Conservation (phyloP, 1,284 basidiomycete genomes). For the Leccinum pallidistipes region DNA sequence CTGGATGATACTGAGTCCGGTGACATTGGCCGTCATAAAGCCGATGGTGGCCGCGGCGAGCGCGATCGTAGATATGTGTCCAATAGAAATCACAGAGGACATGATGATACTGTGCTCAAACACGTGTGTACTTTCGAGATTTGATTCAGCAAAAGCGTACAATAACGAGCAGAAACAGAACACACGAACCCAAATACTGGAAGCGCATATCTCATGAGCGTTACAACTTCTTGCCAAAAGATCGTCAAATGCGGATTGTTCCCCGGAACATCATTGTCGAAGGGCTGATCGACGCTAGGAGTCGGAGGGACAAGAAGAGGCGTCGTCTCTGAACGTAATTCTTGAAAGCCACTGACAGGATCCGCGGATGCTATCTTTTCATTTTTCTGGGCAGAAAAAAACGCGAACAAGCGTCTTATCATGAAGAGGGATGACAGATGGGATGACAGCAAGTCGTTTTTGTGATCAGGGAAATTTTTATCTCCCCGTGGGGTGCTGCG, state of each 20-base stretch:
- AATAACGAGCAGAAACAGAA: not conserved
- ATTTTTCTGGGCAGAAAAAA: not conserved
- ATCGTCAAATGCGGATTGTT: constrained; percentile 24
- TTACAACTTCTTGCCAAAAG: constrained; percentile 56
- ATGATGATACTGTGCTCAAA: constrained; percentile 75
- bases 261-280: constrained; percentile 28
- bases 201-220: constrained; percentile 62
- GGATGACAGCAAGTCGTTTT: not conserved
- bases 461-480: not conserved
- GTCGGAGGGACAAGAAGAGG: constrained; percentile 49
- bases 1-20: constrained; percentile 75
- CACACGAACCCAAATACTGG: constrained; percentile 64
- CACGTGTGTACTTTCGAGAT: constrained; percentile 59
- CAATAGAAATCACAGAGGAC: constrained; percentile 78
- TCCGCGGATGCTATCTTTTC: constrained; percentile 1
- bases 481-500: not conserved
- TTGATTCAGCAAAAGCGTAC: not conserved
- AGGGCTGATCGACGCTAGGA: constrained; percentile 45
- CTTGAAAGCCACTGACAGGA: not conserved
- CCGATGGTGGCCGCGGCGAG: constrained; percentile 86
- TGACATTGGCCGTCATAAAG: constrained; percentile 83
- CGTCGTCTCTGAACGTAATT: constrained; percentile 21
- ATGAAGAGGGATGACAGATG: not conserved
- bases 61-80: constrained; percentile 81
- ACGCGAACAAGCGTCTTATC: constrained; percentile 4